Percentiles rank a stretch among this genome's conserved stretches.
These are phyloP conservation scores for Rhytidiadelphus loreus DNA, from an alignment of 225 moss, liverwort and hornwort species.

Conservation along the genomic window DNA sequence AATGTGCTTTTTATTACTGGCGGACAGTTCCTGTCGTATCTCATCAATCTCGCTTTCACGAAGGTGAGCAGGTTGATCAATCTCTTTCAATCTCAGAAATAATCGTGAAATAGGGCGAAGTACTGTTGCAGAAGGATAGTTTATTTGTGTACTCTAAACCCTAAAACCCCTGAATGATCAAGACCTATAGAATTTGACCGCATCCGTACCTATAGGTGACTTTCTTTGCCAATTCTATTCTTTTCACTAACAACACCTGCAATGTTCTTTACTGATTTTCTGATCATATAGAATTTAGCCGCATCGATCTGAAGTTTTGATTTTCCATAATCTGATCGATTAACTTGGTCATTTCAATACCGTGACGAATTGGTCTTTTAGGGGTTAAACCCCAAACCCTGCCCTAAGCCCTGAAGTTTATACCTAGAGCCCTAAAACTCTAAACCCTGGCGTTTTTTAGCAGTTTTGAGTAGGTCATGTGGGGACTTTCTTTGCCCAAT, in stretches of 20 bases:
- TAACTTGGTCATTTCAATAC: neutral
- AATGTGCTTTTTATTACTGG: constrained; percentile 94
- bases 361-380: neutral
- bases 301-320: neutral
- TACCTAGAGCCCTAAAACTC: neutral
- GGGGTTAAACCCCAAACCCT: neutral
- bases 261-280: neutral
- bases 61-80: constrained; percentile 16
- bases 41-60: constrained; percentile 74
- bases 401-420: neutral
- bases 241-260: neutral
- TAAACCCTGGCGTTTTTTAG: neutral
- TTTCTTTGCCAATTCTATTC: neutral
- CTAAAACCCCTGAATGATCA: neutral
- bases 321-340: neutral
- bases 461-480: neutral
- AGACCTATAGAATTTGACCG: no score
- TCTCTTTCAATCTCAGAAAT: neutral
- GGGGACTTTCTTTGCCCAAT: neutral
- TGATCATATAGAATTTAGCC: neutral
- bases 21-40: constrained; percentile 76
- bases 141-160: neutral
- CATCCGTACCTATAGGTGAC: no score
- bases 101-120: neutral
- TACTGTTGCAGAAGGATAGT: neutral